phyloP scores from a whole-genome alignment of 176 grass and related monocot species.

The Avena atlantica region DNA sequence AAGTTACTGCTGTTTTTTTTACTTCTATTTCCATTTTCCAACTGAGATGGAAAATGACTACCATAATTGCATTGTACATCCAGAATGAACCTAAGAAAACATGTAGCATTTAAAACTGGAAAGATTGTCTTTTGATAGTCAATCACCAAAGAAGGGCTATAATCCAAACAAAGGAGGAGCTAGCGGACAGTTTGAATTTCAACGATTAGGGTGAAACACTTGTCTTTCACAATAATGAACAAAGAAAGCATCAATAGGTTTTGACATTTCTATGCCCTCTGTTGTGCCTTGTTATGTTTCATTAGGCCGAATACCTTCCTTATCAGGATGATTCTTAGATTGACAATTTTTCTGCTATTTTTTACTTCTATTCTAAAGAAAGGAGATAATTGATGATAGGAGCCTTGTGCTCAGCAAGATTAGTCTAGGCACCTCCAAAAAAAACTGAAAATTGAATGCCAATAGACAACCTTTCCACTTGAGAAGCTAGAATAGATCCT shows the following conservation, averaged over 20 bases:
- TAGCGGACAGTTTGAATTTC: background rate
- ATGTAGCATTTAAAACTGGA: background rate
- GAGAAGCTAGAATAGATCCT: too few relatives aligned
- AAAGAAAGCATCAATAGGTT: background rate
- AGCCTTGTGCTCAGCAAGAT: background rate
- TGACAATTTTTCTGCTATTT: background rate
- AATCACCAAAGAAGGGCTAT: background rate
- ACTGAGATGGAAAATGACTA: too few relatives aligned
- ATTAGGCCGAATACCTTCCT: background rate
- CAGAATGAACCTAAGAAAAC: too few relatives aligned
- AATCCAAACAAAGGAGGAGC: background rate
- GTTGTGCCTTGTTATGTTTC: background rate
- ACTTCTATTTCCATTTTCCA: background rate
- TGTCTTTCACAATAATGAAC: too few relatives aligned
- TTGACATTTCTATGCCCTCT: background rate
- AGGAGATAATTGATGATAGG: too few relatives aligned
- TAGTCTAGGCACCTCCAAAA: too few relatives aligned
- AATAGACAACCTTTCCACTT: too few relatives aligned
- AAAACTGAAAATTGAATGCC: too few relatives aligned
- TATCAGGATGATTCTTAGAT: background rate
- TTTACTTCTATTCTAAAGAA: too few relatives aligned
- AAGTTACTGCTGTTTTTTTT: background rate
- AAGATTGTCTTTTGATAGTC: background rate
- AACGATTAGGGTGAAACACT: constrained; percentile 17
- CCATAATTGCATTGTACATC: too few relatives aligned